These are phyloP conservation scores for maize (Zea mays) DNA, from an alignment of 176 grass and related monocot genomes.

Conservation along the genomic window DNA sequence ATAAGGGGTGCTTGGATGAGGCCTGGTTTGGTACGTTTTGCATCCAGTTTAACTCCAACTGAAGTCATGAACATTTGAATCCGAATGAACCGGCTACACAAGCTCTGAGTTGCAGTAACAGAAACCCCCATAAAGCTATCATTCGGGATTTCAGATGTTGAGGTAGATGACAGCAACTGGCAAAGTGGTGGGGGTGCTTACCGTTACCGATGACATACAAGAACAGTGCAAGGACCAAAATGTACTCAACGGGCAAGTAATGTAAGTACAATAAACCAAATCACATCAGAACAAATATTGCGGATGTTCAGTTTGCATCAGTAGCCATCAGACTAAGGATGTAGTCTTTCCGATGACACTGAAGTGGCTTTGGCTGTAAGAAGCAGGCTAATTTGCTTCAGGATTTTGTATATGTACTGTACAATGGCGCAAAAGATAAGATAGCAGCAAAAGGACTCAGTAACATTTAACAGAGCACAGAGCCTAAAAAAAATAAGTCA, in stretches of 20 bases:
- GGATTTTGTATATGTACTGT: neutral
- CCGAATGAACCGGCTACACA: neutral
- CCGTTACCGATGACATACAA: neutral
- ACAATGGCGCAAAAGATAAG: constrained; percentile 1
- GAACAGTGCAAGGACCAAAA: neutral
- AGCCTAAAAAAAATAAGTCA: neutral
- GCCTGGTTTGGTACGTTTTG: neutral
- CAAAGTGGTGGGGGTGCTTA: neutral
- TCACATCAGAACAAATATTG: neutral
- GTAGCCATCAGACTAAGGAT: neutral
- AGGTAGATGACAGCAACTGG: neutral
- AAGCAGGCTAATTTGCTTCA: constrained; percentile 17
- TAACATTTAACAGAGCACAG: neutral
- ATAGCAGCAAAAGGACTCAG: neutral
- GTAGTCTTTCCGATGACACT: constrained; percentile 9
- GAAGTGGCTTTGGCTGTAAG: neutral
- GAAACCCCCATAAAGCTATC: neutral
- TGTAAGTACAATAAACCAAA: neutral
- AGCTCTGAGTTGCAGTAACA: constrained; percentile 1
- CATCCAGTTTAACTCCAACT: neutral
- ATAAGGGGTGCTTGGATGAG: neutral
- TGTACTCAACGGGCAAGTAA: neutral
- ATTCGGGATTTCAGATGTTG: neutral
- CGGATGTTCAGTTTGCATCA: neutral
- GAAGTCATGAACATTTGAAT: neutral